Conservation (phyloP, 2,329 filamentous ascomycete species). For the Didymellaceae sp. region DNA sequence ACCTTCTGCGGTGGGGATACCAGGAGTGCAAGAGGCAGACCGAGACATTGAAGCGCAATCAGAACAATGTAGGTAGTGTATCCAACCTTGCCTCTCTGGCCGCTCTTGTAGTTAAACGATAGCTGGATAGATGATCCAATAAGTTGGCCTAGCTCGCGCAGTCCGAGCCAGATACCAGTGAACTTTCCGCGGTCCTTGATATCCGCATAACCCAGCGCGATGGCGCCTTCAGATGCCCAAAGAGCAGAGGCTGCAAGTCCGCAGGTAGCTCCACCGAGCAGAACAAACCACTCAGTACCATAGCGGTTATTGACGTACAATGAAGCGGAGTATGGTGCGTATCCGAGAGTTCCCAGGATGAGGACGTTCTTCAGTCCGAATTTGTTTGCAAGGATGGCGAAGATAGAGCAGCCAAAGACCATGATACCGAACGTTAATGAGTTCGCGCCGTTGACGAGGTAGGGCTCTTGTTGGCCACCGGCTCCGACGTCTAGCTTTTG, state of each 20-base stretch:
- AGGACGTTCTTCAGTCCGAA: conserved; percentile 75
- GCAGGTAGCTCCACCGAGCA: conserved; percentile 72
- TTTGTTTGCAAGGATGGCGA: conserved; percentile 67
- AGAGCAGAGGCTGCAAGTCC: conserved; percentile 76
- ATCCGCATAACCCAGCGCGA: conserved; percentile 75
- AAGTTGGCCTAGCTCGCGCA: conserved; percentile 69
- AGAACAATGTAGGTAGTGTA: conserved; percentile 74
- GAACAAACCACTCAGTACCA: conserved; percentile 70
- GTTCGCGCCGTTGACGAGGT: conserved; percentile 74
- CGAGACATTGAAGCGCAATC: conserved; percentile 71
- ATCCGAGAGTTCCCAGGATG: conserved; percentile 75
- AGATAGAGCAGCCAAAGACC: conserved; percentile 73
- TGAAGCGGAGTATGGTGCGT: conserved; percentile 72
- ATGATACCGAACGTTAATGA: conserved; percentile 75
- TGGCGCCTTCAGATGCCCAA: conserved; percentile 77
- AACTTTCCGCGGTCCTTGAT: conserved; percentile 56
- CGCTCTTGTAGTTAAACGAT: conserved; percentile 65
- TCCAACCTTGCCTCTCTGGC: conserved; percentile 68
- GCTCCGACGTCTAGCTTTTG: conserved; percentile 30
- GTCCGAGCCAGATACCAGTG: conserved; percentile 72
- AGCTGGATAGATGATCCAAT: conserved; percentile 75
- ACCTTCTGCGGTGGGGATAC: conserved; percentile 57
- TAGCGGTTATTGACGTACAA: conserved; percentile 74
- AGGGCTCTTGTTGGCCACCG: conserved; percentile 41
- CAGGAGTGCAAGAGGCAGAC: conserved; percentile 58